phyloP scores from a whole-genome alignment of 139 green algal species.

The Micromonas commoda region DNA sequence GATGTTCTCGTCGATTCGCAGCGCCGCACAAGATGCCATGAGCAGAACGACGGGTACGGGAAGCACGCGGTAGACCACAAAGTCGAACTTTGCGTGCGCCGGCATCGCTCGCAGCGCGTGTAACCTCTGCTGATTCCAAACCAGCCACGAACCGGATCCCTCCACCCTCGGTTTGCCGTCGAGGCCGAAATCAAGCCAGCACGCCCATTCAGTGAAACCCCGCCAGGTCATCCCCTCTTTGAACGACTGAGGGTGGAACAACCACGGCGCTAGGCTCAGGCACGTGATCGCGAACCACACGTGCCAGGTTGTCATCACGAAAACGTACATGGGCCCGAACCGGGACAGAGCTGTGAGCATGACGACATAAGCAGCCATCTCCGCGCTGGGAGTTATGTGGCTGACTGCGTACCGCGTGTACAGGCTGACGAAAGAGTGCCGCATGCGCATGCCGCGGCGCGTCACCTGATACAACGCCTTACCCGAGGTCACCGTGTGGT shows the following conservation, averaged over 20 bases:
- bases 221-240: not conserved
- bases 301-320: conserved; percentile 4
- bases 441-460: not conserved
- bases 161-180: not conserved
- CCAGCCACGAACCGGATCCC: not conserved
- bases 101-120: not conserved
- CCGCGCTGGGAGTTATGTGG: not conserved
- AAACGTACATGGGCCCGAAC: not conserved
- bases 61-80: not conserved
- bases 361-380: not conserved
- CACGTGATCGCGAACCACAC: conserved; percentile 1
- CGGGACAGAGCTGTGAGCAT: not conserved
- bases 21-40: not conserved
- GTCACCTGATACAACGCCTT: not conserved
- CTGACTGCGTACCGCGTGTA: conserved; percentile 1
- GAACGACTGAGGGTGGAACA: conserved; percentile 18
- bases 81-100: not conserved
- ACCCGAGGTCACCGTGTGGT: conserved; percentile 6
- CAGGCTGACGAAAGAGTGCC: not conserved
- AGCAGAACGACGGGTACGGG: not conserved
- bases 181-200: conserved; percentile 3
- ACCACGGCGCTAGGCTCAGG: not conserved
- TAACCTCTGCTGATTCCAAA: not conserved
- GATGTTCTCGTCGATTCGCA: not conserved
- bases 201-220: not conserved